Evolutionary conservation across 176 grass and related monocot species (phyloP).

Genomic region (Juncus inflexus): DNA sequence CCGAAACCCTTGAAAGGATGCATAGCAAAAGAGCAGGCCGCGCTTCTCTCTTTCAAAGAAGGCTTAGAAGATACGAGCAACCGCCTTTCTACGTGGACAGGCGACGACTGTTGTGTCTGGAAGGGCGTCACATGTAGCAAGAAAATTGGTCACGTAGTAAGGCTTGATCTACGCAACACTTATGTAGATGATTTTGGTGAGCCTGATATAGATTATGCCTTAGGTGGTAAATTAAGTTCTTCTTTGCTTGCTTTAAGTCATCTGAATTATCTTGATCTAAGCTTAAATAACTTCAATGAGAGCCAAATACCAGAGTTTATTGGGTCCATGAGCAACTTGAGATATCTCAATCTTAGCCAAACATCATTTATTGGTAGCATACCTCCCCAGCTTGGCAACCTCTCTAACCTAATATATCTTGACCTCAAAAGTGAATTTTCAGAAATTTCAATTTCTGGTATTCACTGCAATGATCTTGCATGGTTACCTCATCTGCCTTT

Average conservation of each 20-base stretch:
- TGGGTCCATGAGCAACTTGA: slow-evolving; percentile 23
- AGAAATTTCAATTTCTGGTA: background rate
- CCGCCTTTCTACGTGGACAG: slow-evolving; percentile 18
- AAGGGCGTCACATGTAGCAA: slow-evolving; percentile 29
- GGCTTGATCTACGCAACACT: slow-evolving; percentile 22
- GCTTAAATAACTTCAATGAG: slow-evolving; percentile 23
- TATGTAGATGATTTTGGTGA: background rate
- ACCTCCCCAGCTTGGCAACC: slow-evolving; percentile 41
- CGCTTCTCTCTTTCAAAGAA: slow-evolving; percentile 16
- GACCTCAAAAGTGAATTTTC: background rate
- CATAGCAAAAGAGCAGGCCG: background rate
- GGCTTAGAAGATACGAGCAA: background rate
- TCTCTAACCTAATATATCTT: slow-evolving; percentile 28
- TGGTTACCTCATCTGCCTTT: slow-evolving; percentile 15
- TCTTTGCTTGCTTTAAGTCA: slow-evolving; percentile 19
- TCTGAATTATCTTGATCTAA: slow-evolving; percentile 31
- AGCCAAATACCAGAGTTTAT: slow-evolving; percentile 9
- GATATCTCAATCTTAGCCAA: slow-evolving; percentile 24
- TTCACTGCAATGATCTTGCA: background rate
- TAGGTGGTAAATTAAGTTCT: slow-evolving; percentile 26
- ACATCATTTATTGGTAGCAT: slow-evolving; percentile 24
- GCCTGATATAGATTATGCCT: background rate
- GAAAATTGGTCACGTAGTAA: slow-evolving; percentile 9
- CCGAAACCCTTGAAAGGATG: background rate
- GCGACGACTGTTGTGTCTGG: slow-evolving; percentile 27